Percentiles rank a stretch among this genome's conserved stretches.
phyloP scores from a whole-genome alignment of 2,329 filamentous ascomycete genomes.

The Fonsecaea pedrosoi region DNA sequence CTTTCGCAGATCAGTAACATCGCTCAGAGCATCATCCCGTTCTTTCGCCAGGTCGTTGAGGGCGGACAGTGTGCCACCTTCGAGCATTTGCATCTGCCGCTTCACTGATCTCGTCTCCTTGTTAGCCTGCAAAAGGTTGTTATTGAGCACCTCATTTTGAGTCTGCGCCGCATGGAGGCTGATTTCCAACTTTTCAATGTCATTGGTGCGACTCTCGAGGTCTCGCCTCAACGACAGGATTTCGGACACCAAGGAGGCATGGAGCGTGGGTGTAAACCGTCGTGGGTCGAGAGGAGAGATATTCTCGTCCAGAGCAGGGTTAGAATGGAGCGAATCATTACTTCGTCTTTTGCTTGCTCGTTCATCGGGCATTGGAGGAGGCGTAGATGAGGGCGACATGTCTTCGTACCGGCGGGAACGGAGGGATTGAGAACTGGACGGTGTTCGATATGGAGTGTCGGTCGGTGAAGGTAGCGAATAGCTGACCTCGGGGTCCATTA shows the following conservation, averaged over 20 bases:
- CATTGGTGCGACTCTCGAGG: slow-evolving; percentile 83
- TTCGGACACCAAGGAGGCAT: slow-evolving; percentile 92
- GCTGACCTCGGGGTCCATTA: slow-evolving; percentile 48
- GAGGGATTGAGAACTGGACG: slow-evolving; percentile 63
- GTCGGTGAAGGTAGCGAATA: slow-evolving; percentile 72
- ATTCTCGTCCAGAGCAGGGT: slow-evolving; percentile 63
- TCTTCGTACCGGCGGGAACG: slow-evolving; percentile 70
- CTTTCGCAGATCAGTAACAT: slow-evolving; percentile 72
- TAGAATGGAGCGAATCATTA: slow-evolving; percentile 45
- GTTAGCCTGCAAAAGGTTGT: slow-evolving; percentile 65
- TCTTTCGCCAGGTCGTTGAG: slow-evolving; percentile 83
- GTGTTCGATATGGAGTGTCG: slow-evolving; percentile 74
- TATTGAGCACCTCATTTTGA: slow-evolving; percentile 75
- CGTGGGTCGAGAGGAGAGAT: slow-evolving; percentile 83
- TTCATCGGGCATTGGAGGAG: slow-evolving; percentile 65
- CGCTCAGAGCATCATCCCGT: slow-evolving; percentile 80
- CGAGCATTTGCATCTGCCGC: slow-evolving; percentile 82
- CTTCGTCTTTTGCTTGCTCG: slow-evolving; percentile 48
- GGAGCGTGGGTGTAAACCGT: slow-evolving; percentile 91
- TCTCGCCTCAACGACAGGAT: slow-evolving; percentile 87
- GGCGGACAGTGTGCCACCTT: slow-evolving; percentile 86
- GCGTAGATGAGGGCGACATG: slow-evolving; percentile 45
- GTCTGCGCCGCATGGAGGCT: slow-evolving; percentile 72
- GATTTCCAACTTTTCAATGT: slow-evolving; percentile 84
- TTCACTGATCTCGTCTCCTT: slow-evolving; percentile 83